A percentile compares a stretch with the other conserved stretches of the same genome.
These are phyloP conservation scores for Coemansia sp. DNA, from an alignment of 192 early-diverging fungal species.

Conservation along the genomic window DNA sequence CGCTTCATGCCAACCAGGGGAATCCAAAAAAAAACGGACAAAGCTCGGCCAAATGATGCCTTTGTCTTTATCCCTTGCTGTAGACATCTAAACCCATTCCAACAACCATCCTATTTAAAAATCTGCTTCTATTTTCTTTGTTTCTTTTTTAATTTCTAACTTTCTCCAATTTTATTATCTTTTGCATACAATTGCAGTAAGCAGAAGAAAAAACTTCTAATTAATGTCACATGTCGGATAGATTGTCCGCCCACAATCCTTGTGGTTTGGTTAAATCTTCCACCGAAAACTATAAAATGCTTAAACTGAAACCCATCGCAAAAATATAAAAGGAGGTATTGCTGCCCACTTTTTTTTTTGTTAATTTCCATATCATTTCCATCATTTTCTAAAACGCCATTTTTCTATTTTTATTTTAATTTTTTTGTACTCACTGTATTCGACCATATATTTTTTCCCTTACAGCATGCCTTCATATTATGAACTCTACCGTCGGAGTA, in stretches of 20 bases:
- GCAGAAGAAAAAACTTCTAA: too few species aligned
- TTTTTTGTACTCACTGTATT: background rate
- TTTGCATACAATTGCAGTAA: background rate
- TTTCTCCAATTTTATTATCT: background rate
- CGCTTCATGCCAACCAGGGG: background rate
- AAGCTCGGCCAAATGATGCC: background rate
- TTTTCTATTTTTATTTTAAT: background rate
- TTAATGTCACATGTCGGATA: background rate
- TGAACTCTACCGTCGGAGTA: constrained; percentile 72
- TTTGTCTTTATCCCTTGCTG: too few species aligned
- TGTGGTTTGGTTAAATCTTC: too few species aligned
- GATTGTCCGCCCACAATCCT: too few species aligned
- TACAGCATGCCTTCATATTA: constrained; percentile 62
- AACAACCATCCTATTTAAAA: background rate
- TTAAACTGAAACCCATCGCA: background rate
- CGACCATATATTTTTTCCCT: background rate
- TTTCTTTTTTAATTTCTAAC: background rate
- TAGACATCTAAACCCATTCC: background rate
- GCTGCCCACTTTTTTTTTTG: background rate
- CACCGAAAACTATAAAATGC: background rate
- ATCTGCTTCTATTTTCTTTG: background rate
- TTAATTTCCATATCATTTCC: background rate
- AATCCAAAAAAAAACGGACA: too few species aligned
- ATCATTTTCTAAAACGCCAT: constrained; percentile 1
- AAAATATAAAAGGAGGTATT: background rate